A percentile compares a stretch with the other conserved stretches of the same genome.
phyloP scores from a whole-genome alignment of 139 green algal species.

The Chlorella sp. region DNA sequence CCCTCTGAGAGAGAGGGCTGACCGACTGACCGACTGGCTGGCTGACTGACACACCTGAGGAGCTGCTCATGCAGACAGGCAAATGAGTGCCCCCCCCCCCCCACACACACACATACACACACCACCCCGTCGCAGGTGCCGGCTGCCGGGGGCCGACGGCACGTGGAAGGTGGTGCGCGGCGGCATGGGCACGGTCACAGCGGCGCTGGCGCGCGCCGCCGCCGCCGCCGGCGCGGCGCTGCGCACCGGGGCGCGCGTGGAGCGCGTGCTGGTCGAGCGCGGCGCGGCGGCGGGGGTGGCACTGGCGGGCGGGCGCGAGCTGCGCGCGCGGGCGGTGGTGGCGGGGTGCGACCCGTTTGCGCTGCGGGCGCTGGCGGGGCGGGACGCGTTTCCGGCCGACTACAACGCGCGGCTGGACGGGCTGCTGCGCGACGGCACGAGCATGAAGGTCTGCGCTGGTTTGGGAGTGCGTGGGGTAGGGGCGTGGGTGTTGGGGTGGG shows the following conservation, averaged over 20 bases:
- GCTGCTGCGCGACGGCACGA: conserved; percentile 49
- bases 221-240: conserved; percentile 45
- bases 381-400: conserved; percentile 19
- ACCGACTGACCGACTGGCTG: too few species aligned
- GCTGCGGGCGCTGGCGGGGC: conserved; percentile 29
- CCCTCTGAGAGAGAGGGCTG: too few species aligned
- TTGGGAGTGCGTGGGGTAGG: too few species aligned
- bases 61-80: too few species aligned
- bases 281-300: neutral
- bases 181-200: conserved; percentile 60
- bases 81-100: too few species aligned
- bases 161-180: conserved; percentile 67
- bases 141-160: conserved; percentile 43
- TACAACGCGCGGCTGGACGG: conserved; percentile 51
- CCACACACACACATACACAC: too few species aligned
- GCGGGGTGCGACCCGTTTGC: conserved; percentile 56
- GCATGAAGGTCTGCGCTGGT: conserved; percentile 66
- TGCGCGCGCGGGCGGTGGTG: conserved; percentile 39
- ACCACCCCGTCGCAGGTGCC: too few species aligned
- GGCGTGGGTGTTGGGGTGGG: too few species aligned
- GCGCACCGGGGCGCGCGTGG: conserved; percentile 40
- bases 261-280: conserved; percentile 36
- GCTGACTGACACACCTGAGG: too few species aligned
- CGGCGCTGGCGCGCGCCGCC: conserved; percentile 38
- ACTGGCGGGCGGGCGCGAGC: conserved; percentile 6